phyloP scores from a whole-genome alignment of 768 basidiomycete genomes.

The Panellus pusillus region DNA sequence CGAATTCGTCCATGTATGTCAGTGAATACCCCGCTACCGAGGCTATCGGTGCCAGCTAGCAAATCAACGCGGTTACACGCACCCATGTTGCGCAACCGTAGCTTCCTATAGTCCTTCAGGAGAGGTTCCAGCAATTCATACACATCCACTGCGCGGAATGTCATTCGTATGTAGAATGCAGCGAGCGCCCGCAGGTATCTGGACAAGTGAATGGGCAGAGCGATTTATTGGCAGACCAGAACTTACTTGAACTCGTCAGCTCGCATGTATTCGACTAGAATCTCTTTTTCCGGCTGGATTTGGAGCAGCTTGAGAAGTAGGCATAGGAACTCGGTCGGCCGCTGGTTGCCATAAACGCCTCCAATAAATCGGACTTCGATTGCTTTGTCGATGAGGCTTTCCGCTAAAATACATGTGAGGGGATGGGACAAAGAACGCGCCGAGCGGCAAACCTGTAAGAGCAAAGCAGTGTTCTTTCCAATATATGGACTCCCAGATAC shows the following conservation, averaged over 20 bases:
- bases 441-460: conserved; percentile 66
- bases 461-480: conserved; percentile 99
- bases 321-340: conserved; percentile 92
- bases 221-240: neutral
- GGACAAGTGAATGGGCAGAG: neutral
- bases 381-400: conserved; percentile 90
- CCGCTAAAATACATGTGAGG: conserved; percentile 52
- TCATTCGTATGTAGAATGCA: conserved; percentile 92
- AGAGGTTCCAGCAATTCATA: conserved; percentile 93
- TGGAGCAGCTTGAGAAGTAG: conserved; percentile 92
- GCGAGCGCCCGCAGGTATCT: conserved; percentile 95
- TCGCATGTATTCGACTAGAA: conserved; percentile 89
- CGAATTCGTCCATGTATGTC: conserved; percentile 90
- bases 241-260: conserved; percentile 98
- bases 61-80: conserved; percentile 27
- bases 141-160: conserved; percentile 86
- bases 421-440: neutral
- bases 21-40: conserved; percentile 77
- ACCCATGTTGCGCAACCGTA: conserved; percentile 82
- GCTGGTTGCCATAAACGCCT: conserved; percentile 93
- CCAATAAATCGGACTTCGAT: conserved; percentile 81
- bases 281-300: conserved; percentile 97
- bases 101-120: conserved; percentile 90
- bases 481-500: conserved; percentile 91
- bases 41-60: conserved; percentile 3